Base-by-base conservation (phyloP, 1,284 basidiomycete genomes). In the Cryptococcus floricola region DNA sequence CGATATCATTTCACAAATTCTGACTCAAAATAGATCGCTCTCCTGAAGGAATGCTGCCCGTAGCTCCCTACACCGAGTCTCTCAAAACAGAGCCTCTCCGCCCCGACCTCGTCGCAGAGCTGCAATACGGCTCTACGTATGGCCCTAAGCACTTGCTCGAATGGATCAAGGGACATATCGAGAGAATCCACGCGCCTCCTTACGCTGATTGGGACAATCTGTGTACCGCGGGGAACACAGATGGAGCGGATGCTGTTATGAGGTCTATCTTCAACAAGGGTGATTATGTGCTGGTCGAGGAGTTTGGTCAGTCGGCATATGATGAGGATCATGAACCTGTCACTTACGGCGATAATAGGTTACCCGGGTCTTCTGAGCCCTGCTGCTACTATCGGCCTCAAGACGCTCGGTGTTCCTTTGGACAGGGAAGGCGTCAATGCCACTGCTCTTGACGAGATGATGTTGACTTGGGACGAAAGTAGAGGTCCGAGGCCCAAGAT, bases 391-490 rank as follows among this genome's bases (percentile, higher is more conserved):
- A 77, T 78, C 56, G 81, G 80, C 27, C 71, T 87, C 37, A 73
- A 73, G 19, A 76, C 83, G 13, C 79, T 87, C 2, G 78, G 85
- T 5, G 80, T 91, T 5, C 78, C 80, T 5, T 84, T 89, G 78
- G 88, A 91, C 67, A 77, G 74, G 2, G 80, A 86, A 61, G 88
- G 88, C 19, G 83, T 90, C 80, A 77, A 80, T 27, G 78, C 82
- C 16, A 78, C 80, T 49, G 81, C 77, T 25, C 79, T 91, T 39
- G 82, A 85, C 31, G 76, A 81, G 48, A 63, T 86, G 6, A 77
- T 91, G 23, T 68, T 71, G 5, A 79, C 78, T 42, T 91, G 88
- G 89, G 81, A 90, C 63, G 82, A 81, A 58, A 65, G 67, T 1
- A 77, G 81, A 31, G 81, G 81, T 62, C 77, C 79, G 65, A 74